Conservation (phyloP, 1,284 basidiomycete genomes). For the Puccinia coronata region DNA sequence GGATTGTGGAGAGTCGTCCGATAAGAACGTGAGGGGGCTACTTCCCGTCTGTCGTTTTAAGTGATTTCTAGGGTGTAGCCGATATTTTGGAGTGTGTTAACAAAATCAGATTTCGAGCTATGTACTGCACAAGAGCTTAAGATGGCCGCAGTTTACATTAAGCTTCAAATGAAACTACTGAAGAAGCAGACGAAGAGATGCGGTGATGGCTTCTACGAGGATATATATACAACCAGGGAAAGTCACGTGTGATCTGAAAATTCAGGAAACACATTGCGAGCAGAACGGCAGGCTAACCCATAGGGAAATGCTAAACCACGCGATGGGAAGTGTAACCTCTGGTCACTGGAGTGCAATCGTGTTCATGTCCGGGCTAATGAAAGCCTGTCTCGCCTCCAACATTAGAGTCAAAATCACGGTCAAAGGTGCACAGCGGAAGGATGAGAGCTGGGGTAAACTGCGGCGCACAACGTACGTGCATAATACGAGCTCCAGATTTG, state of each 20-base stretch:
- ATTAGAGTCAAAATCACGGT: not conserved
- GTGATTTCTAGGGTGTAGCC: not conserved
- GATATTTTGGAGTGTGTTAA: conserved; percentile 5
- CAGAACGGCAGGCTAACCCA: not conserved
- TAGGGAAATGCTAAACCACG: conserved; percentile 25
- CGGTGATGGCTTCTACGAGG: conserved; percentile 4
- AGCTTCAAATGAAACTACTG: conserved; percentile 19
- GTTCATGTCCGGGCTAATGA: not conserved
- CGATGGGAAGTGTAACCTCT: conserved; percentile 8
- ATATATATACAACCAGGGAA: conserved; percentile 18
- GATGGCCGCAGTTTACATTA: conserved; percentile 33
- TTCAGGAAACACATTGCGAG: not conserved
- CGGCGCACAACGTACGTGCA: not conserved
- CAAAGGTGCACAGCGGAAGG: not conserved
- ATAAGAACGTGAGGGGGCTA: not conserved
- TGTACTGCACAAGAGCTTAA: conserved; percentile 25
- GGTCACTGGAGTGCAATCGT: not conserved
- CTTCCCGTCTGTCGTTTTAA: conserved; percentile 6
- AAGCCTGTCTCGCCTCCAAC: not conserved
- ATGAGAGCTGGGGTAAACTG: not conserved
- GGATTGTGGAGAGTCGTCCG: conserved; percentile 15
- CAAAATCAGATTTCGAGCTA: conserved; percentile 20
- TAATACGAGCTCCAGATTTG: not conserved
- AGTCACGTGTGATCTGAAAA: conserved; percentile 17
- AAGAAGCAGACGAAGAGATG: conserved; percentile 20